Base-by-base conservation (phyloP, 306 rosid species). In the Erythrophleum fordii region DNA sequence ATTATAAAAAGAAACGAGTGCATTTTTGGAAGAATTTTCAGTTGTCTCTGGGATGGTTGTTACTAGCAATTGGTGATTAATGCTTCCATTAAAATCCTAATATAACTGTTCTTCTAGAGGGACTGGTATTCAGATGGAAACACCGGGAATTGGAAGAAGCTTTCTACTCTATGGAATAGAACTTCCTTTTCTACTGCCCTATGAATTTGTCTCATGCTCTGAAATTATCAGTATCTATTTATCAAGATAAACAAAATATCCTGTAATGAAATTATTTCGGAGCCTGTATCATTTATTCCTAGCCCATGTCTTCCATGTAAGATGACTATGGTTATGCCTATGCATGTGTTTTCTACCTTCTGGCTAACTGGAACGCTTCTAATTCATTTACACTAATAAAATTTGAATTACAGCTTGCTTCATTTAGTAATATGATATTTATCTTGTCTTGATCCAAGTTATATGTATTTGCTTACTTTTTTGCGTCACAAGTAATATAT, bases 241-340 rank as follows among this genome's bases (percentile, higher is more conserved):
- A 11, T 20, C 26, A 6, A 18, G 66, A 35, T 78, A 68, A 68
- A 56, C 69, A 68, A 75, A 78, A 37, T 52, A 53, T 56, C 44
- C 17, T 53, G 11, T 53, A 69, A 78, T 68, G 52, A 73, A 68
- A 26, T 78, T 68, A 55, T 67, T 55, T 23, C 16, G 75, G 56
- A 66, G 37, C 10, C 65, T 67, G 45, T 48, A 55, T 73, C 52
- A 53, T 34, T 20, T 17, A 48, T 70, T 13, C 44, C 44, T 58
- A 58, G 5, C 41, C 28, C 23, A 26, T 31, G 58, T 61, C 39
- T 75, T 55, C 42, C n/a, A 22, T 13, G 8, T 55, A 20, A 49
- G 74, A 22, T 35, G 81, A 77, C 53, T 22, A 28, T 42, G 20
- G 59, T n/a, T 52, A 26, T 55, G 61, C 14, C 48, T 62, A 76